Base-by-base conservation (phyloP, 495 filamentous ascomycete genomes). In the Letharia lupina region DNA sequence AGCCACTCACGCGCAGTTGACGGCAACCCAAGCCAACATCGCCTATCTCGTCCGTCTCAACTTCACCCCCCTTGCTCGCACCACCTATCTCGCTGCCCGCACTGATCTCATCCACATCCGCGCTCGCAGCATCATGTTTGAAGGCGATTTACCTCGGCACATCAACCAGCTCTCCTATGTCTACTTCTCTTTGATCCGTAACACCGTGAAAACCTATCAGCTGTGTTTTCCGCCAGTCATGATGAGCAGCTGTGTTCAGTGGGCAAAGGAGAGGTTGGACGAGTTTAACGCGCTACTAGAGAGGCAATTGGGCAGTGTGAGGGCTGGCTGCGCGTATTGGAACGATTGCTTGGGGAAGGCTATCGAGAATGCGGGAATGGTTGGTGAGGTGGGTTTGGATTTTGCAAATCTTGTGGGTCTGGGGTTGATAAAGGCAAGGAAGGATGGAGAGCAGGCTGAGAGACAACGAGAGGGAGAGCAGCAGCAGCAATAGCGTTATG, bases 141-240 rank as follows among this genome's bases (percentile, higher is more conserved):
- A 96, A 75, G 94, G 94, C 44, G 87, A 96, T 70, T 84, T 98
- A 9, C 89, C 87, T 20, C 83, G 90, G 12, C 97, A 99, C 76
- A 92, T 98, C 71, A 96, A 89, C 78, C 89, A 96, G 73, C 83
- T 99, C n/a, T 93, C 94, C 5, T 96, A 89, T 68, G 92, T 97
- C 61, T 96, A 96, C 75, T 99, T 99, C 80, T 89, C 87, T 39
- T 83, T 96, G 68, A 95, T 97, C 74, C 86, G 87, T 62, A 96
- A 96, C 74, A 96, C 93, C 9, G 86, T 96, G 67, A 83, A 81
- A 72, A 90, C 89, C 70, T 97, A 93, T 73, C 90, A 96, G 73
- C 81, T 85, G 67, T 96, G 91, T 73, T 99, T 98, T 74, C 89
- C 93, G 5, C 81, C 88, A 31, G 77, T 85, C 31, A 89, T 94